These are phyloP conservation scores for Neurospora sp. DNA, from an alignment of 495 filamentous ascomycete genomes.

Conservation along the genomic window DNA sequence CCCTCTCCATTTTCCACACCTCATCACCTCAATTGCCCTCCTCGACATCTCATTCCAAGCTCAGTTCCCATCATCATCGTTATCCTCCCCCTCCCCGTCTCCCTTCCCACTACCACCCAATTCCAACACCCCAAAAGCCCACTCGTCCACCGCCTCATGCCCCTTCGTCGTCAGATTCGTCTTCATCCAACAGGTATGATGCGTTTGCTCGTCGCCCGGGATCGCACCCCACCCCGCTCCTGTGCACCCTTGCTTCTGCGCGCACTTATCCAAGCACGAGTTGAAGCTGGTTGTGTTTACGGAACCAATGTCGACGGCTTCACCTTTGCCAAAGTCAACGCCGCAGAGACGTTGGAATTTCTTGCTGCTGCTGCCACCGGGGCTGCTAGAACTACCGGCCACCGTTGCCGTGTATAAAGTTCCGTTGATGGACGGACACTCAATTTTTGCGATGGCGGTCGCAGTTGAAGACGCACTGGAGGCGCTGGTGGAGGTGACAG, in stretches of 20 bases:
- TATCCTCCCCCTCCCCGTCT: not conserved
- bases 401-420: conserved; percentile 18
- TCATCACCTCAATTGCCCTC: not conserved
- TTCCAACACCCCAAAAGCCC: conserved; percentile 31
- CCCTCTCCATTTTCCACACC: too few relatives aligned
- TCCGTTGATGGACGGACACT: conserved; percentile 24
- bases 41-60: not conserved
- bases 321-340: conserved; percentile 22
- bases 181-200: conserved; percentile 42
- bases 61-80: not conserved
- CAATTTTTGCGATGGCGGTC: not conserved
- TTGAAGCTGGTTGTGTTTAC: conserved; percentile 17
- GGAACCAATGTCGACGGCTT: conserved; percentile 23
- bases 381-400: not conserved
- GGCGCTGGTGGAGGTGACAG: not conserved
- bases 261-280: conserved; percentile 26
- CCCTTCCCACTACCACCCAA: not conserved
- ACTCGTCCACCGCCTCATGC: conserved; percentile 34
- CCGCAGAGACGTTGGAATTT: conserved; percentile 25
- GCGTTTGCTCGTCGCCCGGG: conserved; percentile 17
- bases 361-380: conserved; percentile 11
- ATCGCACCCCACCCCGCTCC: conserved; percentile 29
- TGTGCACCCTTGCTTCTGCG: conserved; percentile 17
- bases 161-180: conserved; percentile 36
- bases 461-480: conserved; percentile 3